A percentile compares a stretch with the other conserved stretches of the same genome.
Conservation (phyloP, 768 basidiomycete species). For the Exidia glandulosa region DNA sequence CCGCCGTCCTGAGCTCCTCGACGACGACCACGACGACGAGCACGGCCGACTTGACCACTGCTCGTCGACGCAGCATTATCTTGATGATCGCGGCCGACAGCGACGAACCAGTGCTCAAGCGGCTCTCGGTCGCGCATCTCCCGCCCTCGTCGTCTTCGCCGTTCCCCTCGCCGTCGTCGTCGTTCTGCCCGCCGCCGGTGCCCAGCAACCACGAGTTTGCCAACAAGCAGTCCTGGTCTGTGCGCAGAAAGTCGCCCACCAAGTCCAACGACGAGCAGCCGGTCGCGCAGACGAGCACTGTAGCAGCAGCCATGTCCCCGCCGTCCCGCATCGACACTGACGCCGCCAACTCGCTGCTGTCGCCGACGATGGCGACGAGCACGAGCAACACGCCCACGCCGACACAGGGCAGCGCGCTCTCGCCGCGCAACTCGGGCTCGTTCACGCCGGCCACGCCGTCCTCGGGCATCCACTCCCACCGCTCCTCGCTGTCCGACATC, state of each 20-base stretch:
- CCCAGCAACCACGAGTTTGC: slow-evolving; percentile 62
- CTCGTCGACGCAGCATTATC: no score
- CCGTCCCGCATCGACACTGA: background rate
- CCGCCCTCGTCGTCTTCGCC: no score
- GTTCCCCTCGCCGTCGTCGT: slow-evolving; percentile 35
- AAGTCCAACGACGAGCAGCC: background rate
- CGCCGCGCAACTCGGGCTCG: no score
- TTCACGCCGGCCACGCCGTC: background rate
- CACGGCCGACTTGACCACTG: no score
- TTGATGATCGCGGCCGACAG: background rate
- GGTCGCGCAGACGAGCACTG: background rate
- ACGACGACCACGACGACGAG: no score
- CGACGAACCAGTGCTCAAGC: background rate
- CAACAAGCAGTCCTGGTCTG: background rate
- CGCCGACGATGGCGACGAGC: background rate
- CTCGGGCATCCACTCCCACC: background rate
- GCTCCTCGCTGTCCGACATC: background rate
- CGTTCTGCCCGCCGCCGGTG: slow-evolving; percentile 58
- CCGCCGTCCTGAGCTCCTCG: no score
- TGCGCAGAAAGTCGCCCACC: background rate
- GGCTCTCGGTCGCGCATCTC: background rate
- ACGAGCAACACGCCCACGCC: background rate
- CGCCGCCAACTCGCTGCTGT: background rate
- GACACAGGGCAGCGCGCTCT: background rate
- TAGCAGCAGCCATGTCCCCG: background rate